Percentiles rank a stretch among this genome's conserved stretches.
Conservation (phyloP, 139 green algal species). For the Volvox africanus region DNA sequence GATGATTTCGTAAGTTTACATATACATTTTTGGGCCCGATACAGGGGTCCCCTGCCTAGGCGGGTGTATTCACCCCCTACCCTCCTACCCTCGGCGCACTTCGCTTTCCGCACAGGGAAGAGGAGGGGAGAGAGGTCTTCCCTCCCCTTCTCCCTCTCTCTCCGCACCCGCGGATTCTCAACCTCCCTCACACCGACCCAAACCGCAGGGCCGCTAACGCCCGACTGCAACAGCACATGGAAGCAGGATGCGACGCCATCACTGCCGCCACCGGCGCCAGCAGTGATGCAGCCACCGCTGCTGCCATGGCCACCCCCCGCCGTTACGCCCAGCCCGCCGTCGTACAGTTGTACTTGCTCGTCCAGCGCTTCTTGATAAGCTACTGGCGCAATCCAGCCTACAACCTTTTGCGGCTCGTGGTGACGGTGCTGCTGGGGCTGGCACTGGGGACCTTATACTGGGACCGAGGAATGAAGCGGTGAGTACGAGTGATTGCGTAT, state of each 20-base stretch:
- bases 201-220: neutral
- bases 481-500: no score
- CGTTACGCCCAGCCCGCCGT: neutral
- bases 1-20: no score
- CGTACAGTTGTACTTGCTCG: conserved; percentile 8
- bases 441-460: conserved; percentile 43
- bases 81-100: no score
- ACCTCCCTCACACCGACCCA: no score
- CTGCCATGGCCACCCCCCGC: neutral
- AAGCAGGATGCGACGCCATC: neutral
- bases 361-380: conserved; percentile 7
- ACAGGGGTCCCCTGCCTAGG: no score
- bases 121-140: no score
- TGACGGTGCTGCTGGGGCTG: conserved; percentile 26
- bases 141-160: no score
- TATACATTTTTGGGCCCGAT: no score
- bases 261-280: neutral
- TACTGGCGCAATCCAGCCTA: conserved; percentile 48
- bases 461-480: conserved; percentile 17
- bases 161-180: no score
- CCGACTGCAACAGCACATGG: neutral
- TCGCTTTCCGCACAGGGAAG: no score
- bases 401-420: conserved; percentile 26
- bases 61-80: no score
- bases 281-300: neutral